Evolutionary conservation across 2,329 filamentous ascomycete genomes (phyloP), one percentile per base, ranked within the genome.

Genomic region (Cordyceps fumosorosea): DNA sequence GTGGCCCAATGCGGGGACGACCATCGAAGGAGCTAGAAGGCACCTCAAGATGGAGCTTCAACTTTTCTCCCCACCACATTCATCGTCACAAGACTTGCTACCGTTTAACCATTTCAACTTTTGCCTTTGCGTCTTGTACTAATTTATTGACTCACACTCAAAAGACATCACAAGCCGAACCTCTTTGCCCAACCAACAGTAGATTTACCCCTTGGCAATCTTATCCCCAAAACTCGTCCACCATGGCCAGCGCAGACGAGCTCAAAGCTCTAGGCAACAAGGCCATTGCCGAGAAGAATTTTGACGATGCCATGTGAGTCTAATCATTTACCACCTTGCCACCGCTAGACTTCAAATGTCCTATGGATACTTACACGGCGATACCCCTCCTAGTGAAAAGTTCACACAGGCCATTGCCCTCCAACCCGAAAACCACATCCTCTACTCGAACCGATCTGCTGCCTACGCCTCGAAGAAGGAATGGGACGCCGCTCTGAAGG

Each of bases 201-300:
- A 51, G 32, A 7, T 52, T 65, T 7, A 26, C 60, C 18, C 8
- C 50, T 40, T 65, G 16, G 11, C 37, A 47, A 44, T 37, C 34
- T 37, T 48, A n/a, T n/a, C 55, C 54, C 45, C 53, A 63, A n/a
- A 57, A 48, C 66, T 32, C 16, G 54, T 47, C 20, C 34, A 56
- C 45, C 60, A 86, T 86, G 84, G 77, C 83, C 70, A 83, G 82
- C 65, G 85, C 84, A 69, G 86, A 88, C 76, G 84, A 93, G 85
- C 86, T 99, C 72, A 99, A 99, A 83, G 91, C 93, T 72, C 89
- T 95, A 75, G 95, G 93, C 81, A 99, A 99, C 84, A 96, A 96
- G 83, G 93, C 96, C 78, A 99, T 99, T 77, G 89, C 91, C 67
- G 92, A 91, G 66, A 98, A 98, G 84, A 92, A 98, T 78, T 99